Conservation (phyloP, 2,329 filamentous ascomycete species). For the Colletotrichum sp. region DNA sequence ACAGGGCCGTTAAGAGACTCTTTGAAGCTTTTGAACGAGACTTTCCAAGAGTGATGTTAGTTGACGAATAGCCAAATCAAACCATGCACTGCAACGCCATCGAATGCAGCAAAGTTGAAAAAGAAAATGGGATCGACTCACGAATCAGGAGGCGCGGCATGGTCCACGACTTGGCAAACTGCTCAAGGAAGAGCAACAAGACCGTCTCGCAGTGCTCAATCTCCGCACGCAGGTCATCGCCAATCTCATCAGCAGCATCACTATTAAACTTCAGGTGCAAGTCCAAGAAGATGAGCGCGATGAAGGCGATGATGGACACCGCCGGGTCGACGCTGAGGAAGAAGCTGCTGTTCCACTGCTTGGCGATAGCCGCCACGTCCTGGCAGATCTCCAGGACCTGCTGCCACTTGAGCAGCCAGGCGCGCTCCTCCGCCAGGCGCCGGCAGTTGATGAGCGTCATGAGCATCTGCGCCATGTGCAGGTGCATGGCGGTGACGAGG, state of each 20-base stretch:
- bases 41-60: background rate
- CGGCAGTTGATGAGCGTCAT: conserved; percentile 10
- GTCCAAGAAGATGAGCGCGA: background rate
- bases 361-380: conserved; percentile 11
- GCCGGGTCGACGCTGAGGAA: background rate
- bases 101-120: background rate
- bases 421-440: background rate
- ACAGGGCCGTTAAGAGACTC: background rate
- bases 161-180: conserved; percentile 21
- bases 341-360: background rate
- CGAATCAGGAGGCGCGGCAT: conserved; percentile 18
- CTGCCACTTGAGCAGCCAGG: conserved; percentile 21
- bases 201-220: conserved; percentile 13
- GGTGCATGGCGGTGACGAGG: conserved; percentile 18
- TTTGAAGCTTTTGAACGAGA: background rate
- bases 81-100: background rate
- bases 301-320: background rate
- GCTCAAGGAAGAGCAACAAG: conserved; percentile 12
- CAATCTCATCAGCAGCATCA: background rate
- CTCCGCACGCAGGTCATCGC: background rate
- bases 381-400: conserved; percentile 18
- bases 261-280: background rate
- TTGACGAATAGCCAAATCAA: rapidly evolving
- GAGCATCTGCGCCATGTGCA: conserved; percentile 19
- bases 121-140: background rate